Base-by-base conservation (phyloP, 108 stramenopile species). In the Nannochloropsis salina region DNA sequence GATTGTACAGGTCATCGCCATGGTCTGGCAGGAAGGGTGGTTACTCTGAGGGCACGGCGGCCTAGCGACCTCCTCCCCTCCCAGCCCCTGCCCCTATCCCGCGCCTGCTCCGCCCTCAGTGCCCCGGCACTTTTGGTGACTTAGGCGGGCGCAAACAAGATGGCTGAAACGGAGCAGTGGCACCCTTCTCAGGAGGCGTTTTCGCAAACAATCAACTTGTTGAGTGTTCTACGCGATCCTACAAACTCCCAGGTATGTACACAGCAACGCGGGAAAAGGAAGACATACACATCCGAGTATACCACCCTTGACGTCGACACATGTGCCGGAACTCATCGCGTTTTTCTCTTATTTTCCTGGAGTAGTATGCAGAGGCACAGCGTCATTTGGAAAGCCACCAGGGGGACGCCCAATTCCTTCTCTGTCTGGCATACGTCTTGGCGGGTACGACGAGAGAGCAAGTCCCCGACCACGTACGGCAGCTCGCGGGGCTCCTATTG, bases 401-500 rank as follows among this genome's bases (percentile, higher is more conserved):
- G n/a, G 61, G 61, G n/a, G 61, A 6, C 6, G 61, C 61, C 15
- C 61, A 74, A 74, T 74, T 74, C n/a, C 8, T 74, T 15, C 61
- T 74, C n/a, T 74, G 20, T n/a, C 61, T 74, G 1, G 61, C 61
- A 15, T 74, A 74, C 6, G 61, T 74, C 20, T n/a, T 74, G 61
- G 61, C 61, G n/a, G 20, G 61, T n/a, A 74, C 61, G 61, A 74
- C 61, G 20, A 15, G 61, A 74, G 61, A 74, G 20, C 84, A 88
- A 84, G 81, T 96, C 94, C 94, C 92, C 92, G 81, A 91, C 89
- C 15, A 74, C 41, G 91, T 96, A 80, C 94, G 96, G 45, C 94
- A 95, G 93, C 94, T 95, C 93, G 94, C 94, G 18, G 96, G 95
- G 44, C 86, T 96, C 44, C 88, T 95, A 80, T 88, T 96, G 31